Evolutionary conservation across 768 basidiomycete species (phyloP).

Genomic region (Trametes coccinea): DNA sequence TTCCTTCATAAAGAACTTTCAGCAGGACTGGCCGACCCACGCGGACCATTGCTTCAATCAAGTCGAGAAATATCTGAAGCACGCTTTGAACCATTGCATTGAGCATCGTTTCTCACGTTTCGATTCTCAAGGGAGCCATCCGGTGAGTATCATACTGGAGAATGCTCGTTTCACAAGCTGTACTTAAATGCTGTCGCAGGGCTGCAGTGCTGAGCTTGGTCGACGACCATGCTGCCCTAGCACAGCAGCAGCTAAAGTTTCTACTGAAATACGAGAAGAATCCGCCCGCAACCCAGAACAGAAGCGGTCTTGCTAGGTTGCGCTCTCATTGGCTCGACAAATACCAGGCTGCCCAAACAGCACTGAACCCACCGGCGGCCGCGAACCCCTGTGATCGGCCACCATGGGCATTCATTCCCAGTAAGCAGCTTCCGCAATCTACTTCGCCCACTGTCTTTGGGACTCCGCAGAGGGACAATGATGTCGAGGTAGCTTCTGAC

Average conservation of each 20-base stretch:
- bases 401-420: no score
- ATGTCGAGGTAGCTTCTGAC: no score
- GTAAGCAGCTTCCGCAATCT: no score
- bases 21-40: constrained; percentile 39
- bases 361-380: neutral
- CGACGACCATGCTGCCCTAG: neutral
- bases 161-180: neutral
- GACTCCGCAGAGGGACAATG: no score
- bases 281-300: neutral
- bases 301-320: neutral
- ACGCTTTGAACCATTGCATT: constrained; percentile 33
- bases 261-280: constrained; percentile 3
- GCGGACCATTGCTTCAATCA: constrained; percentile 36
- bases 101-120: constrained; percentile 42
- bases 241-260: neutral
- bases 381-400: no score
- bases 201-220: neutral
- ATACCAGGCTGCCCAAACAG: neutral
- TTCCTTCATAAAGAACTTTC: constrained; percentile 40
- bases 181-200: no score
- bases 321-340: neutral
- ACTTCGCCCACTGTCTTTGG: no score
- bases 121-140: neutral
- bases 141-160: neutral
- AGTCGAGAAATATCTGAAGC: constrained; percentile 35